These are phyloP conservation scores for Tubosaeta brunneosetosa DNA, from an alignment of 768 basidiomycete genomes.

Conservation along the genomic window DNA sequence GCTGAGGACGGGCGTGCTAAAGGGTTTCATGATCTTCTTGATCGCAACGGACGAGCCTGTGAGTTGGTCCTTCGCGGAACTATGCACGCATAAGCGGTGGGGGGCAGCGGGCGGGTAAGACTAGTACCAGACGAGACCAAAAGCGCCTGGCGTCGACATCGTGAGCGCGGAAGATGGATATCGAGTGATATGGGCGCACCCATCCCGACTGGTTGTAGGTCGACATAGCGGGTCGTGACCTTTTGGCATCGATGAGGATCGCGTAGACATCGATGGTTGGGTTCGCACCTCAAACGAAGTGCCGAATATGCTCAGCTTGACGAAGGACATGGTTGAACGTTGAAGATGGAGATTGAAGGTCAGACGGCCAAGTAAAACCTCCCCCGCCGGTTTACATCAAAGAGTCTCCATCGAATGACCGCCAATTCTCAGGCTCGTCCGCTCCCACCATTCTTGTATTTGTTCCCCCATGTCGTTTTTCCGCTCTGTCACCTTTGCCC, in stretches of 20 bases:
- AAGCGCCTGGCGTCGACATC: constrained; percentile 55
- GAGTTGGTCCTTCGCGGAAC: constrained; percentile 93
- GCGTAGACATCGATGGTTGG: constrained; percentile 12
- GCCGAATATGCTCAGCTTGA: constrained; percentile 97
- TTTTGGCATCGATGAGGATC: constrained; percentile 33
- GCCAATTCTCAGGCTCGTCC: constrained; percentile 13
- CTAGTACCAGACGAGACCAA: constrained; percentile 92
- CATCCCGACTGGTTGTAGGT: constrained; percentile 99
- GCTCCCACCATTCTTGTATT: background rate
- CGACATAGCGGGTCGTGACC: constrained; percentile 98
- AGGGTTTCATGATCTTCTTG: constrained; percentile 99
- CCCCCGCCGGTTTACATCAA: constrained; percentile 6
- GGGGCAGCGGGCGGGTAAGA: background rate
- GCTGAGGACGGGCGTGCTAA: constrained; percentile 95
- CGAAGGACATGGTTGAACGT: constrained; percentile 69
- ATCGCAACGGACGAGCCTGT: constrained; percentile 93
- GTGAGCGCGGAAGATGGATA: constrained; percentile 14
- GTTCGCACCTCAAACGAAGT: constrained; percentile 89
- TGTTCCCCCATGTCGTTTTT: constrained; percentile 41
- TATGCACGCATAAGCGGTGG: constrained; percentile 30
- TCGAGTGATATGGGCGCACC: constrained; percentile 48
- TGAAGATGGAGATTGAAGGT: constrained; percentile 5
- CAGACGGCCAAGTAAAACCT: constrained; percentile 18
- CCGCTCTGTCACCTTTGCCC: constrained; percentile 35
- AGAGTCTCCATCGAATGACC: background rate